These are phyloP conservation scores for Rubroshorea leprosula DNA, from an alignment of 345 rosid genomes.

Conservation along the genomic window DNA sequence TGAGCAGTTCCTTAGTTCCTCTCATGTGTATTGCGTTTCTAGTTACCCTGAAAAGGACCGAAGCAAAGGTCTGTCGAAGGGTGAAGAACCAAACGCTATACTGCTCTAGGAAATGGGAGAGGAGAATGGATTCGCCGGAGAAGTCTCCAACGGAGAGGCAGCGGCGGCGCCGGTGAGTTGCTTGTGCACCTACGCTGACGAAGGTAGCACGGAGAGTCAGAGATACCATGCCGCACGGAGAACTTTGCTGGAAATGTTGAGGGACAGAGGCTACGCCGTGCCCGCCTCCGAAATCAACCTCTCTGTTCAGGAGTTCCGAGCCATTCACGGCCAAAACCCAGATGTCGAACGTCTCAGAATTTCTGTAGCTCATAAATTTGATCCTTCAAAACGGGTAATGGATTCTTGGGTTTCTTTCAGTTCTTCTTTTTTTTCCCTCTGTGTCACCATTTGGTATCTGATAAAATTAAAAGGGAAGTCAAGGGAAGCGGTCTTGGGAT, in stretches of 20 bases:
- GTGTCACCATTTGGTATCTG: background rate
- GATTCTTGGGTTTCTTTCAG: background rate
- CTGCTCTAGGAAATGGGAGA: conserved; percentile 17
- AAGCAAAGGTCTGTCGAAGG: too few relatives aligned
- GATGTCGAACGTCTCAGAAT: conserved; percentile 62
- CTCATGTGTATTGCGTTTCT: too few relatives aligned
- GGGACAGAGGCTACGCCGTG: conserved; percentile 70
- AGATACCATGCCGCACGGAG: conserved; percentile 60
- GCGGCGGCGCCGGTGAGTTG: conserved; percentile 22
- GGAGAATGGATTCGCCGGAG: conserved; percentile 17
- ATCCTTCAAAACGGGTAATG: conserved; percentile 63
- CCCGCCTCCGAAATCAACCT: conserved; percentile 53
- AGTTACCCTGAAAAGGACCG: too few relatives aligned
- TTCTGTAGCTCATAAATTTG: conserved; percentile 41
- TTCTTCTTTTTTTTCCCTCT: background rate
- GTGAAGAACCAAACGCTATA: background rate
- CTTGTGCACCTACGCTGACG: conserved; percentile 49
- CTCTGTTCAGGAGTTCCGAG: conserved; percentile 63
- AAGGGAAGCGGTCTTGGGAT: background rate
- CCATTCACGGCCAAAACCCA: conserved; percentile 42
- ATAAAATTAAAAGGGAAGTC: background rate
- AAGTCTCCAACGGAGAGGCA: conserved; percentile 14
- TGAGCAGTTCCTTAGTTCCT: too few relatives aligned
- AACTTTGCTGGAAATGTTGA: conserved; percentile 77
- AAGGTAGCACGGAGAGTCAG: conserved; percentile 61